Conservation (phyloP, 1,284 basidiomycete genomes). For the Cerioporus squamosus region DNA sequence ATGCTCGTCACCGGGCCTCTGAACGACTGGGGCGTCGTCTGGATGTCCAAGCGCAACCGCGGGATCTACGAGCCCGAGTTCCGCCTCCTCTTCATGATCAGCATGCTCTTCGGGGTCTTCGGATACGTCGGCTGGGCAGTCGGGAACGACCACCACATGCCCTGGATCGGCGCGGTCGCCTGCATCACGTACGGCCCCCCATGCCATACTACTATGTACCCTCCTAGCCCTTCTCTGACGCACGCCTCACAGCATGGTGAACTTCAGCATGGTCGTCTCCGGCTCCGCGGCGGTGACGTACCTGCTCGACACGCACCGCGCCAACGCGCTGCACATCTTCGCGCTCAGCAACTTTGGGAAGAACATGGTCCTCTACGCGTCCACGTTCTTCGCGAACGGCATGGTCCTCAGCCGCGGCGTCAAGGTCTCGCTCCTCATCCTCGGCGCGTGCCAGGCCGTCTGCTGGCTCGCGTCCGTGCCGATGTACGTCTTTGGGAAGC, state of each 20-base stretch:
- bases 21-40: slow-evolving; percentile 46
- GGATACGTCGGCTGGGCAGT: slow-evolving; percentile 53
- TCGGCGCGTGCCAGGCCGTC: slow-evolving; percentile 42
- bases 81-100: slow-evolving; percentile 44
- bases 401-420: slow-evolving; percentile 44
- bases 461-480: slow-evolving; percentile 44
- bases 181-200: slow-evolving; percentile 39
- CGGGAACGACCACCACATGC: slow-evolving; percentile 45
- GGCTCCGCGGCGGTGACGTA: slow-evolving; percentile 47
- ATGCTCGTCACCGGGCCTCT: slow-evolving; percentile 45
- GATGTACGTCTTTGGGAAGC: slow-evolving; percentile 48
- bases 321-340: slow-evolving; percentile 45
- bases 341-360: slow-evolving; percentile 49
- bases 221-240: background rate
- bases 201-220: too few relatives aligned
- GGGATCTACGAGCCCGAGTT: slow-evolving; percentile 54
- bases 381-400: slow-evolving; percentile 50
- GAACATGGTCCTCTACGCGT: slow-evolving; percentile 48
- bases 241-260: slow-evolving; percentile 29
- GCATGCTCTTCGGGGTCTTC: slow-evolving; percentile 48
- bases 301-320: slow-evolving; percentile 46
- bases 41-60: slow-evolving; percentile 45
- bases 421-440: slow-evolving; percentile 42
- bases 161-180: slow-evolving; percentile 48
- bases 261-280: slow-evolving; percentile 47